Conservation (phyloP, 2,329 filamentous ascomycete species). For the Hawksworthiomyces lignivorus region DNA sequence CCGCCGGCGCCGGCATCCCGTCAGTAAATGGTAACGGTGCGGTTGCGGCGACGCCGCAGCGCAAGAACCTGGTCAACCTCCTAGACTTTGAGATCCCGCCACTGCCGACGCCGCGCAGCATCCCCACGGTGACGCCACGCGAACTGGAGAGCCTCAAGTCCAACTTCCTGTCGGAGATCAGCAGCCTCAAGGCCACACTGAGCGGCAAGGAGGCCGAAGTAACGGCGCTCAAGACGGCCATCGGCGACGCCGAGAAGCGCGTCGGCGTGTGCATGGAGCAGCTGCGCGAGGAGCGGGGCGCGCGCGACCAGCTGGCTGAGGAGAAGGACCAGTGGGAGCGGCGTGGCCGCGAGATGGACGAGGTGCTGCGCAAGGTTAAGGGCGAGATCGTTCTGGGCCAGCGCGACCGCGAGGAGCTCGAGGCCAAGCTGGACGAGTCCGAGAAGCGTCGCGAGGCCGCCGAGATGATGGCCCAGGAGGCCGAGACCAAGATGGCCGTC, state of each 20-base stretch:
- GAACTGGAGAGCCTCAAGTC: conserved; percentile 93
- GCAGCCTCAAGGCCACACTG: conserved; percentile 83
- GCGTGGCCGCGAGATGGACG: conserved; percentile 78
- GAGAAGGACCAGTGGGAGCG: conserved; percentile 81
- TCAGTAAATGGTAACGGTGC: conserved; percentile 3
- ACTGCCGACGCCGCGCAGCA: conserved; percentile 80
- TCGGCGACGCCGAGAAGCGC: conserved; percentile 84
- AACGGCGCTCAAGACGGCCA: conserved; percentile 74
- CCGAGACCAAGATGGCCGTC: conserved; percentile 66
- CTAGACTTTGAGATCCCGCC: conserved; percentile 93
- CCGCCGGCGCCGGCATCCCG: no score
- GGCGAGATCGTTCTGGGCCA: conserved; percentile 73
- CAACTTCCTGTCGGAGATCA: conserved; percentile 83
- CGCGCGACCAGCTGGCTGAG: conserved; percentile 62
- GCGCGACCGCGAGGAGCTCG: conserved; percentile 72
- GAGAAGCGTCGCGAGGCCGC: conserved; percentile 67
- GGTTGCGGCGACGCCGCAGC: conserved; percentile 34
- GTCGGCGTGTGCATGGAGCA: conserved; percentile 81
- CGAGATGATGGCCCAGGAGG: conserved; percentile 68
- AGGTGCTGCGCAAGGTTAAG: conserved; percentile 68
- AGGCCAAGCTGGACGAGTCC: conserved; percentile 66
- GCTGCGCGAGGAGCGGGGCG: conserved; percentile 65
- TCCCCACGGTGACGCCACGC: conserved; percentile 83
- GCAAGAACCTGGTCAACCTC: conserved; percentile 54
- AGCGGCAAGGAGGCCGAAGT: conserved; percentile 92